phyloP scores from a whole-genome alignment of 768 basidiomycete species.

The Tephrocybe sp. region DNA sequence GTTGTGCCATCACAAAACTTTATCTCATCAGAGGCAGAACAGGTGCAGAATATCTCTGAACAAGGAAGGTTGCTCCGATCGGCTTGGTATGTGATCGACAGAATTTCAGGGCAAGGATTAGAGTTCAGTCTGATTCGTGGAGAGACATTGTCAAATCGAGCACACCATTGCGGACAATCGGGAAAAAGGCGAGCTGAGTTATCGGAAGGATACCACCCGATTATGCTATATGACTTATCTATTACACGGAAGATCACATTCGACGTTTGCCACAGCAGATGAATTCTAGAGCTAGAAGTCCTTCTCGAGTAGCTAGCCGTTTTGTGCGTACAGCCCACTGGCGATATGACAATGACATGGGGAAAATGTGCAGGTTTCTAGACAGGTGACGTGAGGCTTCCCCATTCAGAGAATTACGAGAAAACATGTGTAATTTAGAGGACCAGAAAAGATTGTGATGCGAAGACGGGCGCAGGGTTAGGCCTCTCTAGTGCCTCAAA shows the following conservation, averaged over 20 bases:
- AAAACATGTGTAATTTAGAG: too few species aligned
- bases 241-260: too few species aligned
- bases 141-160: slow-evolving; percentile 13
- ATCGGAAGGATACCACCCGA: slow-evolving; percentile 4
- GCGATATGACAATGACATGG: neutral
- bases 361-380: slow-evolving; percentile 1
- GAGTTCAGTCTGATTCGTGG: slow-evolving; percentile 11
- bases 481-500: too few species aligned
- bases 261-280: too few species aligned
- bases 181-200: slow-evolving; percentile 9
- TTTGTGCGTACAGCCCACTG: slow-evolving; percentile 1
- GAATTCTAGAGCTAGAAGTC: neutral
- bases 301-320: slow-evolving; percentile 3
- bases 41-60: neutral
- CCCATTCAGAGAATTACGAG: slow-evolving; percentile 2
- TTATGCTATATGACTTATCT: too few species aligned
- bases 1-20: neutral
- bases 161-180: slow-evolving; percentile 5
- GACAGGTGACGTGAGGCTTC: slow-evolving; percentile 7
- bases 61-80: slow-evolving; percentile 1
- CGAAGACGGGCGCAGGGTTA: too few species aligned
- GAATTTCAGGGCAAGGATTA: slow-evolving; percentile 1
- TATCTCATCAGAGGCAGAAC: neutral
- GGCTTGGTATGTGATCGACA: slow-evolving; percentile 1
- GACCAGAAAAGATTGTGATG: too few species aligned